Evolutionary conservation across 345 rosid species (phyloP).

Genomic region (Melaleuca alternifolia): DNA sequence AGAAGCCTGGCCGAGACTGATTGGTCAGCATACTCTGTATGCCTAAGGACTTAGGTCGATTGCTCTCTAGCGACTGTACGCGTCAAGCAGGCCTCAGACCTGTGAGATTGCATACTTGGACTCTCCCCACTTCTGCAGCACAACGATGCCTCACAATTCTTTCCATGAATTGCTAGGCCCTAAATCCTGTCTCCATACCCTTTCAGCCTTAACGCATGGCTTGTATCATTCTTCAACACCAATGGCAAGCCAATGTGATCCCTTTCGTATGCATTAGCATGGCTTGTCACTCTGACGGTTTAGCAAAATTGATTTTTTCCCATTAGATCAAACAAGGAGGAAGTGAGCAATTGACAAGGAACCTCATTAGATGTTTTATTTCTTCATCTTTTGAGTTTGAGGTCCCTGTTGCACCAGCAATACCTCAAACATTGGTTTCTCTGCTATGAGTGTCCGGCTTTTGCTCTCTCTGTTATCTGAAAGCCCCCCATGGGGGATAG

Average conservation of each 20-base stretch:
- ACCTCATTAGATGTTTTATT: neutral
- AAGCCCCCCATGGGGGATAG: neutral
- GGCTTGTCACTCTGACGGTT: neutral
- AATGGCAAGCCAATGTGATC: neutral
- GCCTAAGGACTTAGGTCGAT: neutral
- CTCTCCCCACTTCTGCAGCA: neutral
- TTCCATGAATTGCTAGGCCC: neutral
- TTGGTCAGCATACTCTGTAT: neutral
- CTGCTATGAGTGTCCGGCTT: neutral
- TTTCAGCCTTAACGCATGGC: neutral
- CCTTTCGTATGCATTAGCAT: neutral
- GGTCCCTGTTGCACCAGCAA: neutral
- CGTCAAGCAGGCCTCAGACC: neutral
- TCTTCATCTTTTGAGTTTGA: neutral
- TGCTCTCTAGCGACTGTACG: neutral
- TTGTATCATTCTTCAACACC: neutral
- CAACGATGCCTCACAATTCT: neutral
- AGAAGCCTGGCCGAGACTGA: neutral
- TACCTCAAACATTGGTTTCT: neutral
- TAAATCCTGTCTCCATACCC: neutral
- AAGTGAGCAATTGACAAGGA: neutral
- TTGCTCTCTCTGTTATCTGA: neutral
- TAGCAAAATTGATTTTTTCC: neutral
- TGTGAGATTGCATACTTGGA: neutral
- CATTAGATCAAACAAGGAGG: neutral